Evolutionary conservation across 2,329 filamentous ascomycete species (phyloP).

Genomic region (Pyrenophora teres): DNA sequence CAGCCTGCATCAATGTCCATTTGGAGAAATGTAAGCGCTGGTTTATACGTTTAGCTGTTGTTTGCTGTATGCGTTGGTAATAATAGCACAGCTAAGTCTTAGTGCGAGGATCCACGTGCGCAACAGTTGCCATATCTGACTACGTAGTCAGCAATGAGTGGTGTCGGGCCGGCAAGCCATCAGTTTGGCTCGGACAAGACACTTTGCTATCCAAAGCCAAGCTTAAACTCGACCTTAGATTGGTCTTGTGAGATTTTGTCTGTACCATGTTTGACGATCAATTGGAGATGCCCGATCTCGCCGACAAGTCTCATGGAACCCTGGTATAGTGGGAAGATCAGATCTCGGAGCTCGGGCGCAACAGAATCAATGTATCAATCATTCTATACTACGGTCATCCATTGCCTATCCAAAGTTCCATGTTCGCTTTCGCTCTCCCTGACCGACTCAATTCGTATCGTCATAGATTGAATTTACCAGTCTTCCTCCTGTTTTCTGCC

Average conservation of each 20-base stretch:
- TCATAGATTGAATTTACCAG: conserved; percentile 22
- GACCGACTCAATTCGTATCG: neutral
- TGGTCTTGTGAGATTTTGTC: too few relatives aligned
- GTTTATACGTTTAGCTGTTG: too few relatives aligned
- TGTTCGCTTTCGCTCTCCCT: neutral
- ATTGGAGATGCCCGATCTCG: too few relatives aligned
- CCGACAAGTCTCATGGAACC: too few relatives aligned
- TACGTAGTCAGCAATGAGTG: neutral
- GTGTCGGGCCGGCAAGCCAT: conserved; percentile 3
- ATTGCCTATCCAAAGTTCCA: neutral
- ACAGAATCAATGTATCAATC: neutral
- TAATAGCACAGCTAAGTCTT: too few relatives aligned
- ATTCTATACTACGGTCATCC: neutral
- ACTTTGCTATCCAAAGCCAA: neutral
- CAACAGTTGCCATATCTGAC: neutral
- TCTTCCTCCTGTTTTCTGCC: conserved; percentile 47
- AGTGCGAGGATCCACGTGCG: neutral
- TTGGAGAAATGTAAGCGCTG: too few relatives aligned
- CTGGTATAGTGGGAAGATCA: too few relatives aligned
- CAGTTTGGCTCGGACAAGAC: neutral
- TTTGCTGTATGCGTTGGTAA: too few relatives aligned
- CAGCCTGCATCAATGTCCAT: too few relatives aligned
- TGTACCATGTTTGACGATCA: too few relatives aligned
- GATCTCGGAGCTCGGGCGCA: too few relatives aligned
- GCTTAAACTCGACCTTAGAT: neutral